Conservation (phyloP, 2,329 filamentous ascomycete species). For the Claviceps fusiformis region DNA sequence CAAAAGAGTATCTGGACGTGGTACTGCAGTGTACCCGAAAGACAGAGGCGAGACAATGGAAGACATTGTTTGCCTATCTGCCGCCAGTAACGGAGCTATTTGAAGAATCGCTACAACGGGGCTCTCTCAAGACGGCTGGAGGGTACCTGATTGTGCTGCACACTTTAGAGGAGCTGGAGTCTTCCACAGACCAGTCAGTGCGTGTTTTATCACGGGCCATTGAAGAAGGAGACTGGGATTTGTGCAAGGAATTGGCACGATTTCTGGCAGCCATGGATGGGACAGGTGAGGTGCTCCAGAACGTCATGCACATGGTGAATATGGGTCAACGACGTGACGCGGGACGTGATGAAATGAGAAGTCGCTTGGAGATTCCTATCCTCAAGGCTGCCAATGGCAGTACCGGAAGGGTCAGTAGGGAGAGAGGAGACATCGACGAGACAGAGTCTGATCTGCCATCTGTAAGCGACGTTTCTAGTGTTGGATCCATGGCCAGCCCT, state of each 20-base stretch:
- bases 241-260: conserved; percentile 89
- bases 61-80: conserved; percentile 80
- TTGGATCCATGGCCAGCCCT: conserved; percentile 21
- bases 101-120: conserved; percentile 75
- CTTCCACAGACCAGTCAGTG: conserved; percentile 64
- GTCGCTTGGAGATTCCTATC: conserved; percentile 20
- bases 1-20: conserved; percentile 80
- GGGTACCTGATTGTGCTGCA: conserved; percentile 94
- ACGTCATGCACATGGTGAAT: conserved; percentile 53
- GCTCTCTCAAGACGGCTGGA: conserved; percentile 83
- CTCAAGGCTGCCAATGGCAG: conserved; percentile 18
- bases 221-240: conserved; percentile 78
- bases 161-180: conserved; percentile 57
- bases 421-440: conserved; percentile 16
- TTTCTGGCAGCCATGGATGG: conserved; percentile 90
- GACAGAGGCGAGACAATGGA: conserved; percentile 90
- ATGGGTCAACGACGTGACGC: conserved; percentile 19
- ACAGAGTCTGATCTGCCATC: conserved; percentile 24
- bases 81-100: conserved; percentile 86
- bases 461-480: conserved; percentile 23
- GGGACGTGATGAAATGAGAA: conserved; percentile 13
- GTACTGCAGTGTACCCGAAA: conserved; percentile 95
- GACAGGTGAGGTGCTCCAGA: conserved; percentile 63
- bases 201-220: conserved; percentile 71
- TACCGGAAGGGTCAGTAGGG: conserved; percentile 16